A percentile compares a stretch with the other conserved stretches of the same genome.
Conservation (phyloP, 2,329 filamentous ascomycete species). For the Cercospora sesami region DNA sequence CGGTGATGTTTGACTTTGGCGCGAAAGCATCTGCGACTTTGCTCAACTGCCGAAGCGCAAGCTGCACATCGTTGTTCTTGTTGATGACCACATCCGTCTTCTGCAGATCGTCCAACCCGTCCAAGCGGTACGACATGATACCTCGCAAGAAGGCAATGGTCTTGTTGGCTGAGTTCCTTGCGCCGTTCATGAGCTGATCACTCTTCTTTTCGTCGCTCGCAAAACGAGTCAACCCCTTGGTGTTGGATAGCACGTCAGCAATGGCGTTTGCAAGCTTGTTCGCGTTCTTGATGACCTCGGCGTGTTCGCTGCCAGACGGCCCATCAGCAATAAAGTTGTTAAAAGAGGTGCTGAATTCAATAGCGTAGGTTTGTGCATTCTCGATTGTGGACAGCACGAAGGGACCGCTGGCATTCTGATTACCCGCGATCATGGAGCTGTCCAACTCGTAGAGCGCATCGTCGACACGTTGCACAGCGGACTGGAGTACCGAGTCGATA, state of each 20-base stretch:
- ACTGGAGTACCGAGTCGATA: conserved; percentile 92
- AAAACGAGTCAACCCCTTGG: conserved; percentile 89
- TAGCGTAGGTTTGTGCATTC: conserved; percentile 89
- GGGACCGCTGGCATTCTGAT: conserved; percentile 92
- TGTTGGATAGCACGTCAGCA: conserved; percentile 91
- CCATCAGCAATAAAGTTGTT: conserved; percentile 98
- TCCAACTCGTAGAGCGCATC: conserved; percentile 96
- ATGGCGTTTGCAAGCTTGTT: conserved; percentile 87
- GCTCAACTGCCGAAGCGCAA: conserved; percentile 88
- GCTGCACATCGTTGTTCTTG: conserved; percentile 93
- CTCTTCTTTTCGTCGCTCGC: conserved; percentile 94
- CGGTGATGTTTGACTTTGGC: conserved; percentile 80
- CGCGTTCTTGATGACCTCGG: conserved; percentile 89
- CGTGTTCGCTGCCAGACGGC: conserved; percentile 75
- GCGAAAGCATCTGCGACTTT: conserved; percentile 91
- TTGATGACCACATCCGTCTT: conserved; percentile 98
- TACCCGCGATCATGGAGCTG: conserved; percentile 96
- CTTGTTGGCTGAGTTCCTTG: conserved; percentile 78
- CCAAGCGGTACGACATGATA: conserved; percentile 88
- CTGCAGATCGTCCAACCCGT: conserved; percentile 83
- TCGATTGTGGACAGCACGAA: conserved; percentile 97
- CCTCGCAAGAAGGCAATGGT: conserved; percentile 94
- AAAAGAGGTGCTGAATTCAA: conserved; percentile 96
- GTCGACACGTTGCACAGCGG: conserved; percentile 89
- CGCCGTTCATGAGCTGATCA: conserved; percentile 78